phyloP scores from a whole-genome alignment of 2,329 filamentous ascomycete species.

The Fonsecaea pedrosoi region DNA sequence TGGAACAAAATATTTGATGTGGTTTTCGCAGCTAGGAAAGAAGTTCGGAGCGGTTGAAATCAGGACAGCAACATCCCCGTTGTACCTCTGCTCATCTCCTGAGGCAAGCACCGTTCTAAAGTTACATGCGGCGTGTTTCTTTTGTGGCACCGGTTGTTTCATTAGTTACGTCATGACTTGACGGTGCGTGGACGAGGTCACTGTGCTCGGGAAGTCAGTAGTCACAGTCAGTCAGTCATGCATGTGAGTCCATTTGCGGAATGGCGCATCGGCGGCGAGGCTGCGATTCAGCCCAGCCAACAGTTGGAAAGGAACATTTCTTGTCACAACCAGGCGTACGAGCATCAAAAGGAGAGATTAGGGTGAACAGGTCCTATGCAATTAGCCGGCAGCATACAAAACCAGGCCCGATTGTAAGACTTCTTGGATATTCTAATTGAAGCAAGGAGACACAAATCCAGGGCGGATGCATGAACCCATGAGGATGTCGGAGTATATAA shows the following conservation, averaged over 20 bases:
- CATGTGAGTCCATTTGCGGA: not conserved
- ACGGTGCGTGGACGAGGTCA: not conserved
- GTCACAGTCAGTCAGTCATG: not conserved
- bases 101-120: not conserved
- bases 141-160: not conserved
- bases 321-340: not conserved
- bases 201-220: slow-evolving; percentile 1
- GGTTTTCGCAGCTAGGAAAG: not conserved
- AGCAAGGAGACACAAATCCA: slow-evolving; percentile 24
- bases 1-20: slow-evolving; percentile 31
- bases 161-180: slow-evolving; percentile 32
- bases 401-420: slow-evolving; percentile 8
- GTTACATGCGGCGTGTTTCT: not conserved
- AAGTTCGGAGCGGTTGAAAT: too few species aligned
- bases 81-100: not conserved
- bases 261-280: not conserved
- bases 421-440: slow-evolving; percentile 10
- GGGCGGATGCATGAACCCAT: slow-evolving; percentile 22
- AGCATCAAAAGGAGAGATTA: slow-evolving; percentile 1
- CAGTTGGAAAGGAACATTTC: slow-evolving; percentile 1
- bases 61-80: too few species aligned
- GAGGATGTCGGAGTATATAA: slow-evolving; percentile 9
- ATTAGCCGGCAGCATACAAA: not conserved
- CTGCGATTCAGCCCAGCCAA: not conserved
- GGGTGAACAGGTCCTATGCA: slow-evolving; percentile 2